Evolutionary conservation across 169 alveolate species (phyloP), one percentile per base, ranked within the genome.

Genomic region (Plasmodium berghei): DNA sequence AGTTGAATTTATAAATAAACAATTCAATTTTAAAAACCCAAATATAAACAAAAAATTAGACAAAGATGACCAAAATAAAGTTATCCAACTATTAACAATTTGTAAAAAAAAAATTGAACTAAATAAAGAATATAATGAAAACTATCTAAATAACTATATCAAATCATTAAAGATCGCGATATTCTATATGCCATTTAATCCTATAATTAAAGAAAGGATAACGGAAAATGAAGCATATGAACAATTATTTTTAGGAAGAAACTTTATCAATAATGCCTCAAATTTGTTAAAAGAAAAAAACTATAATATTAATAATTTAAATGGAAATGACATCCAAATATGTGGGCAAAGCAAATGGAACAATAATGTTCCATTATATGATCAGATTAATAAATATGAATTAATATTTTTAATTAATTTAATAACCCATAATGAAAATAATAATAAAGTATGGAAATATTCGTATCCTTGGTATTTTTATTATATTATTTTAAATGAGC

Each of bases 331-430:
- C 12, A 10, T 10, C 26, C 45, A 14, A 22, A 12, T 10, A 49
- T 10, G 12, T 40, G 85, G 55, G 4, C 12, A 20, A 2, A 48
- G n/a, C 22, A 42, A 49, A 55, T 49, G 26, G 49, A n/a, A 9
- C 22, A 70, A 56, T 52, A 8, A 18, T 24, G 42, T 54, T 4
- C n/a, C 18, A 34, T 56, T 58, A 77, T 64, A 28, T 8, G 18
- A 9, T 22, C 86, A 83, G 26, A 49, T 83, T 61, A 83, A 83
- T 52, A 83, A 83, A 45, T 83, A 83, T 55, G 90, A 83, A 67
- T 56, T 83, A 22, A 54, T 83, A 67, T 69, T 83, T 69, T 83
- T 83, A 83, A 83, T 83, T 58, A 83, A 83, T 83, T 83, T 83
- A 83, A 71, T 83, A 67, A 83, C 90, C 9, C 90, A 83, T 48